Conservation (phyloP, 2,329 filamentous ascomycete species). For the Cladosporium velox region DNA sequence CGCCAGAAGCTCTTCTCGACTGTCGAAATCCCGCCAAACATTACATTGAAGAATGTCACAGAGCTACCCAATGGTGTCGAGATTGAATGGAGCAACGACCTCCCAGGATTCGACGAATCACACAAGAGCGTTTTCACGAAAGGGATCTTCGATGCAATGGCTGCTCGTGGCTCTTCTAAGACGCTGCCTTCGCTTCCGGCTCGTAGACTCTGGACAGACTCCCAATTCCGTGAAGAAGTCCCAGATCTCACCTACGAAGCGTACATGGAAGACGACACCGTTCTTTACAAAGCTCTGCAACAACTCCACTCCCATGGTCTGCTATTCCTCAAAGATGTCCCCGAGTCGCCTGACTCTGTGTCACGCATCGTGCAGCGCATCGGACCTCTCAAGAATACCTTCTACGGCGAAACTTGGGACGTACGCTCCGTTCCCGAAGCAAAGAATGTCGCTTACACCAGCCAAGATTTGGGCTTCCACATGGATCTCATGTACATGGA, state of each 20-base stretch:
- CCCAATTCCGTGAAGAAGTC: conserved; percentile 51
- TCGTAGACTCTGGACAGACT: conserved; percentile 47
- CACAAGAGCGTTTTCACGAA: conserved; percentile 33
- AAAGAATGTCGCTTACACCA: conserved; percentile 89
- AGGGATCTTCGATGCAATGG: neutral
- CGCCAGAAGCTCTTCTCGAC: conserved; percentile 67
- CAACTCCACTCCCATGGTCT: conserved; percentile 69
- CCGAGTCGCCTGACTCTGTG: conserved; percentile 56
- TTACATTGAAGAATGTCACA: conserved; percentile 43
- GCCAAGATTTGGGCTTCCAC: conserved; percentile 78
- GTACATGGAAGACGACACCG: conserved; percentile 64
- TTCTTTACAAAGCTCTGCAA: conserved; percentile 63
- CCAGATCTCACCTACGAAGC: conserved; percentile 67
- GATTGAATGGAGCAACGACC: conserved; percentile 61
- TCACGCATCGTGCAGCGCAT: conserved; percentile 69
- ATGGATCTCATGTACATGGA: conserved; percentile 90
- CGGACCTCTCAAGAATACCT: conserved; percentile 78
- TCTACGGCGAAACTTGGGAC: conserved; percentile 91
- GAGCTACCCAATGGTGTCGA: conserved; percentile 30
- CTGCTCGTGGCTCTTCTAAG: conserved; percentile 1
- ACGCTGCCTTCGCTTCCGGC: conserved; percentile 13
- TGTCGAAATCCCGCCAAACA: conserved; percentile 60
- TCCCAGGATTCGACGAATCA: conserved; percentile 44
- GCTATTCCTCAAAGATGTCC: conserved; percentile 74
- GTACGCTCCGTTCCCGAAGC: conserved; percentile 79